Conservation (phyloP, 164 flowering plant species). For the Hamamelis virginiana region DNA sequence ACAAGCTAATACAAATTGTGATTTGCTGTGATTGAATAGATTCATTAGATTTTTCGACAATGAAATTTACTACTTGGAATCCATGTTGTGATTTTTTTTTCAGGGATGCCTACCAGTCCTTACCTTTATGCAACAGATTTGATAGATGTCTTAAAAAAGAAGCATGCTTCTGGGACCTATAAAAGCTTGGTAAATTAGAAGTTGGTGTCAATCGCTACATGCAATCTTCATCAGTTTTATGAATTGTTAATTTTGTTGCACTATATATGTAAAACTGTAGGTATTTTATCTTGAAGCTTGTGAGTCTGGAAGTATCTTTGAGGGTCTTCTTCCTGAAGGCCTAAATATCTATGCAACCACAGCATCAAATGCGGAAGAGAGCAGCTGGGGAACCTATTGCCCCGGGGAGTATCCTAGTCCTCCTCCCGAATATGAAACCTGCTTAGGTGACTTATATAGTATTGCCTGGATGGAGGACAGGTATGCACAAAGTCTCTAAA, state of each 20-base stretch:
- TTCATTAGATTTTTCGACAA: neutral
- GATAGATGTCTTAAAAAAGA: constrained; percentile 45
- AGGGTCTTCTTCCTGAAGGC: constrained; percentile 80
- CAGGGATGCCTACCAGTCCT: constrained; percentile 57
- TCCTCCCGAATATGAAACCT: constrained; percentile 80
- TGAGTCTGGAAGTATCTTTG: constrained; percentile 95
- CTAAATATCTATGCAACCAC: constrained; percentile 89
- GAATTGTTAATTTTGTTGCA: neutral
- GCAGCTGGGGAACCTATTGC: constrained; percentile 93
- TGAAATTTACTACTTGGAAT: constrained; percentile 1
- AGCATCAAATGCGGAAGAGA: constrained; percentile 82
- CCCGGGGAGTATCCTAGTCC: constrained; percentile 69
- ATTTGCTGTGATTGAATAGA: neutral
- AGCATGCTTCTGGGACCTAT: constrained; percentile 63
- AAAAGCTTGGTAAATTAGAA: constrained; percentile 51
- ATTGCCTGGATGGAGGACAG: constrained; percentile 98
- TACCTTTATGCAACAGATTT: constrained; percentile 56
- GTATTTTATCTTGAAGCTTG: constrained; percentile 94
- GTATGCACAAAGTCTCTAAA: constrained; percentile 23
- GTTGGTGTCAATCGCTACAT: neutral
- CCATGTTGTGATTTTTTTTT: constrained; percentile 2
- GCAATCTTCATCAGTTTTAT: neutral
- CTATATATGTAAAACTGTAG: constrained; percentile 28
- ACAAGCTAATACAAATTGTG: neutral
- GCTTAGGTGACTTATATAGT: constrained; percentile 91